Evolutionary conservation across 305 asterid species (phyloP).

Genomic region (Fraxinus latifolia): DNA sequence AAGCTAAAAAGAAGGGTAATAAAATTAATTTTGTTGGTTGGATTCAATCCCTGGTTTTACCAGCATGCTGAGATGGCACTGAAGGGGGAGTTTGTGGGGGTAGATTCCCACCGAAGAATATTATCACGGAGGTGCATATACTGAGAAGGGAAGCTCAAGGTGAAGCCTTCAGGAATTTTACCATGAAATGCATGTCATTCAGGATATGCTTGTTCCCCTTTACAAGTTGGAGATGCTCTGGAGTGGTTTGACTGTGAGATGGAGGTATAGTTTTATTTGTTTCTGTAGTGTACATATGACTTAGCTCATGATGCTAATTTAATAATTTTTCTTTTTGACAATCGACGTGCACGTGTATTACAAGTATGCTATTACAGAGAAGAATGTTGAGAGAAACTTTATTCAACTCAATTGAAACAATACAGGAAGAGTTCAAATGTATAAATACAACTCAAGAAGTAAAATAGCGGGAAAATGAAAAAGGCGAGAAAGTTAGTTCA

Average conservation of each 20-base stretch:
- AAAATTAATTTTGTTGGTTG: constrained; percentile 70
- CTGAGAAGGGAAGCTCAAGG: constrained; percentile 96
- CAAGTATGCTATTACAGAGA: too few species aligned
- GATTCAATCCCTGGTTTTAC: constrained; percentile 93
- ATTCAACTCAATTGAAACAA: too few species aligned
- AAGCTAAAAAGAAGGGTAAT: constrained; percentile 82
- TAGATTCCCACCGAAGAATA: constrained; percentile 84
- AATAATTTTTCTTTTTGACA: too few species aligned
- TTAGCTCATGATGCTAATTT: too few species aligned
- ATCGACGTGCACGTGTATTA: too few species aligned
- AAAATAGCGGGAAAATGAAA: too few species aligned
- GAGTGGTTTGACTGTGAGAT: constrained; percentile 52
- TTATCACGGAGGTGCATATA: constrained; percentile 84
- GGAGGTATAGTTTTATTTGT: constrained; percentile 56
- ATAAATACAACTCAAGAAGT: too few species aligned
- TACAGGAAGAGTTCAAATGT: too few species aligned
- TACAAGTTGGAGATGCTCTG: constrained; percentile 87
- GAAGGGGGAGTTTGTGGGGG: constrained; percentile 75
- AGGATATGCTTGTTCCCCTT: constrained; percentile 89
- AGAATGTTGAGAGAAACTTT: too few species aligned
- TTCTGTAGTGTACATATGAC: not conserved
- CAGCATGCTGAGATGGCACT: constrained; percentile 87
- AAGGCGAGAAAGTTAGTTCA: too few species aligned
- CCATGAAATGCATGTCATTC: constrained; percentile 92
- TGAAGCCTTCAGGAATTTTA: constrained; percentile 72